These are phyloP conservation scores for Rhizophagus clarus DNA, from an alignment of 192 early-diverging fungal genomes.

Conservation along the genomic window DNA sequence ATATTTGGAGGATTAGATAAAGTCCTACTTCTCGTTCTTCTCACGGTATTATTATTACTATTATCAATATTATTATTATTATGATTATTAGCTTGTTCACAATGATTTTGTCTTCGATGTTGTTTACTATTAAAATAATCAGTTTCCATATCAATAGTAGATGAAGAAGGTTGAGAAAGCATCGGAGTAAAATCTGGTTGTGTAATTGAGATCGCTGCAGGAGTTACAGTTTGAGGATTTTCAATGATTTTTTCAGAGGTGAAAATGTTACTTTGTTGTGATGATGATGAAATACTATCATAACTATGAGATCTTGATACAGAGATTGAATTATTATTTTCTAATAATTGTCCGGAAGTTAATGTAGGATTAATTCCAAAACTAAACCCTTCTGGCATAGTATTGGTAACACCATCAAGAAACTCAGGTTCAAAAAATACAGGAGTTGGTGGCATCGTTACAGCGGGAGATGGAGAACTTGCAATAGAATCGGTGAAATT, in stretches of 20 bases:
- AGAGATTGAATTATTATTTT: neutral
- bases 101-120: neutral
- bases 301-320: neutral
- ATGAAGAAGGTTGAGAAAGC: neutral
- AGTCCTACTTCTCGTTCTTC: neutral
- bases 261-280: neutral
- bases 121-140: conserved; percentile 12
- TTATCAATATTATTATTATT: neutral
- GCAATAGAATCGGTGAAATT: neutral
- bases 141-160: neutral
- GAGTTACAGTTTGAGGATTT: conserved; percentile 22
- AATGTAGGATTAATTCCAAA: conserved; percentile 4
- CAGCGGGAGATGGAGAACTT: conserved; percentile 16
- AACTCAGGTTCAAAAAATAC: conserved; percentile 20
- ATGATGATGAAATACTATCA: conserved; percentile 1
- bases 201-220: conserved; percentile 7
- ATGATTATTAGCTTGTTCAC: neutral
- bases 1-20: conserved; percentile 7
- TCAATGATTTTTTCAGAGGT: conserved; percentile 14
- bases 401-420: conserved; percentile 21
- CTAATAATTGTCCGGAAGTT: neutral
- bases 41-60: neutral
- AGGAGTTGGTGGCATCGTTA: conserved; percentile 23
- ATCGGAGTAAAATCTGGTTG: conserved; percentile 3
- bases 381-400: neutral